Evolutionary conservation across 768 basidiomycete genomes (phyloP), one percentile per base, ranked within the genome.

Genomic region (Termitomyces sp.): DNA sequence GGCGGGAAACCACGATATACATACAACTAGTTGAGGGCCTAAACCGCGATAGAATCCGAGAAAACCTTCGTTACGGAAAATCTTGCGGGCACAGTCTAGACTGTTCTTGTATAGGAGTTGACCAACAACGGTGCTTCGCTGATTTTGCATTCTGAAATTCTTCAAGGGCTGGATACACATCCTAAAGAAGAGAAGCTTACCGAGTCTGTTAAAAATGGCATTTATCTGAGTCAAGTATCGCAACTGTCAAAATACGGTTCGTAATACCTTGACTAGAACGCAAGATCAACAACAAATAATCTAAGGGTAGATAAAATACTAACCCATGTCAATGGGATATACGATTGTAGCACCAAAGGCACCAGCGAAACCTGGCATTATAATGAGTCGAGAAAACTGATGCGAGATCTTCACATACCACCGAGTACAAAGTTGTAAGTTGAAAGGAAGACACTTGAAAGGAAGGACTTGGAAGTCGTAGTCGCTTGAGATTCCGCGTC

Each of bases 51-150:
- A 99, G 74, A 98, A 98, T n/a, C 97, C 97, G 0, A 83, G 34
- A 65, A 93, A 81, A 17, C 97, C 97, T 74, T 99, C 97, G 66
- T 97, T 97, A 54, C 86, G 83, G 71, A 98, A 86, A 25, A 99
- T 95, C 69, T 96, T 98, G 66, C 80, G 79, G 31, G 95, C 89
- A 69, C 97, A 99, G 68, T 99, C 97, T 37, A 90, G 66, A 64
- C 93, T 95, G 77, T 97, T 98, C 78, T 95, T 91, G 78, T 99
- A 99, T 44, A 98, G 73, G 66, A 98, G 76, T 73, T 99, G 96
- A 37, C 97, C 97, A 31, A 99, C 97, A 21, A 99, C 92, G 6
- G 90, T 94, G 61, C 88, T 93, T 14, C 97, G 86, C 71, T 99
- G 97, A 69, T 99, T 99, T 77, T 99, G 97, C 82, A 99, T 94